Evolutionary conservation across 2,329 filamentous ascomycete species (phyloP).

Genomic region (Talaromyces sp.): DNA sequence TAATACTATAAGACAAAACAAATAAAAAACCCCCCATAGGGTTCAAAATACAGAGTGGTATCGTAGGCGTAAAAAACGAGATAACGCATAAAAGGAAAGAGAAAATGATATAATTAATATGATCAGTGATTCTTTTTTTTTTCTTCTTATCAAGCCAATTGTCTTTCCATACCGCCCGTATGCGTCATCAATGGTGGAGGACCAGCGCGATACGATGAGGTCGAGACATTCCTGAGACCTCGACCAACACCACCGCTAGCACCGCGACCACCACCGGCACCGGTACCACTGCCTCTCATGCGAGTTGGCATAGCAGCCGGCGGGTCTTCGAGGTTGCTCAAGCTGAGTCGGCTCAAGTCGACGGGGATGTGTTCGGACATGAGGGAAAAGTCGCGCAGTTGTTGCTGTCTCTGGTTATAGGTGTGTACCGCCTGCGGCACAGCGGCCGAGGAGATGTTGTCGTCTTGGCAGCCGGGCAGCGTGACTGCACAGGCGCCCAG

Average conservation of each 20-base stretch:
- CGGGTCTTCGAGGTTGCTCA: conserved; percentile 17
- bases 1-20: not conserved
- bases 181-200: conserved; percentile 22
- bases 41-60: not conserved
- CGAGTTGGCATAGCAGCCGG: not conserved
- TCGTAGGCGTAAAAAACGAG: not conserved
- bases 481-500: conserved; percentile 65
- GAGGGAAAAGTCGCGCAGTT: conserved; percentile 15
- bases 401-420: conserved; percentile 17
- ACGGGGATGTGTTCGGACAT: conserved; percentile 22
- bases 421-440: conserved; percentile 14
- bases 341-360: conserved; percentile 18
- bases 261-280: not conserved
- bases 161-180: conserved; percentile 32
- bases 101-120: not conserved
- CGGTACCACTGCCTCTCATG: not conserved
- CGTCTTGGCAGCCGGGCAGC: conserved; percentile 53
- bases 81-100: not conserved
- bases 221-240: conserved; percentile 16
- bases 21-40: not conserved
- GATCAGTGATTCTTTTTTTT: not conserved
- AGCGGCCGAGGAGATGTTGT: conserved; percentile 17
- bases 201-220: conserved; percentile 20
- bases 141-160: conserved; percentile 24
- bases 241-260: conserved; percentile 11